Evolutionary conservation across 805 yeast species (phyloP), one percentile per base, ranked within the genome.

Genomic region (Metschnikowia continentalis): DNA sequence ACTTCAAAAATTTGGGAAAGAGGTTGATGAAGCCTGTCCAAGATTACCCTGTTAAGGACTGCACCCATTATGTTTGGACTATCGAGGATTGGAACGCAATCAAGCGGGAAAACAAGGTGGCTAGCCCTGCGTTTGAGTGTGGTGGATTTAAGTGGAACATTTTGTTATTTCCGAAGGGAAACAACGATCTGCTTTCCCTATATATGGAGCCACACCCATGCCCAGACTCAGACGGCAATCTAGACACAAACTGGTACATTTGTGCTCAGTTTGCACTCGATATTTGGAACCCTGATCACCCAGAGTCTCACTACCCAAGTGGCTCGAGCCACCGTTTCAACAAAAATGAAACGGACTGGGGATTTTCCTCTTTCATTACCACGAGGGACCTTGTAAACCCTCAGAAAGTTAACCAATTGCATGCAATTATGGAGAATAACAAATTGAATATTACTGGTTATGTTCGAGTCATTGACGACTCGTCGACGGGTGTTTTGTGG

Each of bases 401-500:
- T 11, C 36, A 33, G 32, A 54, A 55, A 37, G 49, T 49, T 10
- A 54, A 46, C 5, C 73, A 73, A 54, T 47, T 55, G 17, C 61
- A 65, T 48, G 63, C 75, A 1, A 66, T 77, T 54, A 63, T 86
- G 48, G 77, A 76, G 48, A 80, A 83, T 38, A 81, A 84, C 58
- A 66, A 69, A 49, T 64, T 90, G 46, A 83, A 88, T 64, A 75
- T 92, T 37, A 84, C 96, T 0, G 94, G 84, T 0, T 86, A 80
- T 64, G 84, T 91, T 19, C 76, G 88, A 49, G 80, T 89, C 3
- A 74, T 92, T 54, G 84, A 87, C 56, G 99, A 94, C 68, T 83
- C 90, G 20, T 61, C 68, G n/a, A 94, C 99, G 0, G 97, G 97
- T 2, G 96, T 91, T 0, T 72, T 94, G 53, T 94, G 97, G 96